phyloP scores from a whole-genome alignment of 1,284 basidiomycete genomes.

The Leccinum pachyderme region DNA sequence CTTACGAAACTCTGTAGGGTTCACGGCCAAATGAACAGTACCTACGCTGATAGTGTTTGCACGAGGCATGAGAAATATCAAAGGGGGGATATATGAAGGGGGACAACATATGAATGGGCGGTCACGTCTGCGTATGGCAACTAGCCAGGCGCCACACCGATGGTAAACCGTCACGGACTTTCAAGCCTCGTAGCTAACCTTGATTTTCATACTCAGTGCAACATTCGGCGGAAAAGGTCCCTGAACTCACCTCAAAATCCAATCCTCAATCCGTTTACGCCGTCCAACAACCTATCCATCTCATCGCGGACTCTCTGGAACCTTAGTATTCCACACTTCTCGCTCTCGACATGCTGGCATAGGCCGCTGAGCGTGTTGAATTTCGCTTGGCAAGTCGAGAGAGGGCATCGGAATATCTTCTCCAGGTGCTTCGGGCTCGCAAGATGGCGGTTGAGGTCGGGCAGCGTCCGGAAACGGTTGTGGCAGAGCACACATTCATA shows the following conservation, averaged over 20 bases:
- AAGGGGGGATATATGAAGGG: slow-evolving; percentile 9
- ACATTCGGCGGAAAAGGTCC: slow-evolving; percentile 20
- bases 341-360: slow-evolving; percentile 57
- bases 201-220: slow-evolving; percentile 13
- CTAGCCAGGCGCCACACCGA: slow-evolving; percentile 13
- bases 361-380: slow-evolving; percentile 49
- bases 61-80: slow-evolving; percentile 15
- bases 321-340: slow-evolving; percentile 46
- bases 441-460: slow-evolving; percentile 50
- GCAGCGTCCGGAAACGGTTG: slow-evolving; percentile 35
- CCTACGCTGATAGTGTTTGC: slow-evolving; percentile 8
- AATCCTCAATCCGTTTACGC: slow-evolving; percentile 18
- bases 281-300: slow-evolving; percentile 34
- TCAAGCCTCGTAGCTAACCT: slow-evolving; percentile 20
- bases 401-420: slow-evolving; percentile 46
- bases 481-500: slow-evolving; percentile 60
- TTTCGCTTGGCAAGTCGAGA: slow-evolving; percentile 34
- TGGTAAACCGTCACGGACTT: slow-evolving; percentile 29
- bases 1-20: slow-evolving; percentile 8
- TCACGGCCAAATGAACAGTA: slow-evolving; percentile 11
- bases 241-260: slow-evolving; percentile 12
- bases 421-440: slow-evolving; percentile 46
- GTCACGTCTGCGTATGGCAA: slow-evolving; percentile 15
- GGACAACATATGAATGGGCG: slow-evolving; percentile 21
- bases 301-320: slow-evolving; percentile 39